Base-by-base conservation (phyloP, 495 filamentous ascomycete species). In the Annulohypoxylon stygium region DNA sequence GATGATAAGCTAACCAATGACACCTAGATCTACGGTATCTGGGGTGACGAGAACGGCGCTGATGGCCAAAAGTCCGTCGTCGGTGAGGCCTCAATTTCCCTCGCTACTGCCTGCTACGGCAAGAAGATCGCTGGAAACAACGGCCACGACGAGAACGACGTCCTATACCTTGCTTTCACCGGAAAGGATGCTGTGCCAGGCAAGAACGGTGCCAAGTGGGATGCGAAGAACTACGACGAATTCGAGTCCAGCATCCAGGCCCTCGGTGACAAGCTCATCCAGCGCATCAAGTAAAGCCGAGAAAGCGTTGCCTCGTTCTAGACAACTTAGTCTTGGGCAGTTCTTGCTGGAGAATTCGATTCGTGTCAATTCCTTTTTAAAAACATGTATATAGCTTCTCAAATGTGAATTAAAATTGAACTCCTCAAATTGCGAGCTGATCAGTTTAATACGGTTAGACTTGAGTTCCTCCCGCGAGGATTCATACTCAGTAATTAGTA, bases 31-130 rank as follows among this genome's bases (percentile, higher is more conserved):
- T 92, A 91, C 70, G 89, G 87, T n/a, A 78, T 92, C 61, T 91
- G 88, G 90, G 90, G 88, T 14, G 90, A 92, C 74, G 84, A 81
- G 4, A 92, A 91, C 68, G 90, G 87, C 33, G 85, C 78, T 25
- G 82, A 84, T 48, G 83, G 81, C 30, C 53, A 78, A 70, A 76
- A 80, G 57, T 79, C 83, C 30, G 71, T 84, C 0, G 86, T 88
- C 0, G 88, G 89, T 14, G 88, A 92, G 67, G 86, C 87, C 0
- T 85, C 86, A 23, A 82, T 91, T 34, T 81, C 88, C 0, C 73
- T 91, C 4, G 90, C 87, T 0, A 84, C 85, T 20, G 80, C 86
- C n/a, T 91, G 89, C 77, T 91, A 83, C 73, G 85, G 81, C 16
- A 74, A 75, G 0, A 39, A 66, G 6, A 80, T 89, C 14, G 83